Evolutionary conservation across 371 early-diverging fungal species (phyloP).

Genomic region (Sporodiniella umbellata): DNA sequence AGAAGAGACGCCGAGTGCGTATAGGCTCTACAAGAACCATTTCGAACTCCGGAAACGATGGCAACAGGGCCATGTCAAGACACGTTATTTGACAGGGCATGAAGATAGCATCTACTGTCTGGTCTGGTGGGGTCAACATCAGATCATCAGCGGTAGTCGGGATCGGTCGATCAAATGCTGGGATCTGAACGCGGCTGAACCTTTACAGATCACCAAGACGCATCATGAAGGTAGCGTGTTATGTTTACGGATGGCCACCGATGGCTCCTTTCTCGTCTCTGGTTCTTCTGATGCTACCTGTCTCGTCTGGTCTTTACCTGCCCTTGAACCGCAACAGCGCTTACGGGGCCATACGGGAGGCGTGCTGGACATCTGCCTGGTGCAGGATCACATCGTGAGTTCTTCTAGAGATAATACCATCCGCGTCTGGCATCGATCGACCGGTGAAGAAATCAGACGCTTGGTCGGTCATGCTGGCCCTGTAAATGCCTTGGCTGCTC

Average conservation of each 20-base stretch:
- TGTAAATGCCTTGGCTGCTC: constrained; percentile 80
- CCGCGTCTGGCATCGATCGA: constrained; percentile 72
- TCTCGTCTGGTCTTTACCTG: constrained; percentile 78
- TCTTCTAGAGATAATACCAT: constrained; percentile 93
- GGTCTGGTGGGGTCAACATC: constrained; percentile 62
- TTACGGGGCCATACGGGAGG: constrained; percentile 64
- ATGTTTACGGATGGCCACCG: constrained; percentile 67
- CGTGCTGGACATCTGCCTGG: constrained; percentile 75
- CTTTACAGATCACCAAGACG: constrained; percentile 51
- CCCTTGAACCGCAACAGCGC: constrained; percentile 24
- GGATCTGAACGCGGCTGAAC: constrained; percentile 48
- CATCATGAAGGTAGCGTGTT: constrained; percentile 89
- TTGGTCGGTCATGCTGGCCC: constrained; percentile 80
- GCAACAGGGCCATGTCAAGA: constrained; percentile 16
- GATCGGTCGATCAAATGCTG: constrained; percentile 84
- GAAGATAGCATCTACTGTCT: constrained; percentile 85
- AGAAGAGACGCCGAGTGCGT: too few relatives aligned
- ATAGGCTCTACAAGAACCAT: constrained; percentile 19
- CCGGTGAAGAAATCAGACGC: constrained; percentile 52
- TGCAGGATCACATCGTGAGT: constrained; percentile 65
- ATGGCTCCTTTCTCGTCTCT: constrained; percentile 72
- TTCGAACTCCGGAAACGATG: constrained; percentile 13
- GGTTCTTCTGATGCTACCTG: constrained; percentile 88
- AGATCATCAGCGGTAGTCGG: constrained; percentile 86
- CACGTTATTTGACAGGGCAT: constrained; percentile 65